Evolutionary conservation across 331 rosid species (phyloP).

Genomic region (Malus hybrid): DNA sequence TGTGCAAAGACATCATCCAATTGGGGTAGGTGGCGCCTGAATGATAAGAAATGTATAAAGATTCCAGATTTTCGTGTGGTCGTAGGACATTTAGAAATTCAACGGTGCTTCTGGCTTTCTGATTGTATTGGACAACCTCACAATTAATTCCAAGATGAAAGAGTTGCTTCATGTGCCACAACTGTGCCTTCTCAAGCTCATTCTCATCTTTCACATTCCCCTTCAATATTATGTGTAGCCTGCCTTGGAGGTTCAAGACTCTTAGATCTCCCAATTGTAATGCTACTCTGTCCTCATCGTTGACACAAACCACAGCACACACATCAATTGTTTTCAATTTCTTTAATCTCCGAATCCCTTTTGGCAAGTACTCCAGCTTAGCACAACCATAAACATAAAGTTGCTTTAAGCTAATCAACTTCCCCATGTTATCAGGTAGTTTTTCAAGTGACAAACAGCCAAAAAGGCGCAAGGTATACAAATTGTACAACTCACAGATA

Average conservation of each 20-base stretch:
- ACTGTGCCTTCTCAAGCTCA: not conserved
- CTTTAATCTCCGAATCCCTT: not conserved
- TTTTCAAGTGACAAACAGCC: accelerated
- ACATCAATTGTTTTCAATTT: not conserved
- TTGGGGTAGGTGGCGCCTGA: not conserved
- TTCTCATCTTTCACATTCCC: not conserved
- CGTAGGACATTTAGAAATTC: not conserved
- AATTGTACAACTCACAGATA: not conserved
- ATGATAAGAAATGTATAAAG: not conserved
- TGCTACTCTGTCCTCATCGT: not conserved
- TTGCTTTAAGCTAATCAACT: not conserved
- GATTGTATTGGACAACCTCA: accelerated
- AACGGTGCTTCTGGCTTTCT: no score
- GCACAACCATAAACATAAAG: accelerated
- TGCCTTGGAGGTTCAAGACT: not conserved
- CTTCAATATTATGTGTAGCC: not conserved
- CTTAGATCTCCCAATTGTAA: not conserved
- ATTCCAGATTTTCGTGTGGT: not conserved
- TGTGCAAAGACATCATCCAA: not conserved
- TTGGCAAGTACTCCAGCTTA: not conserved
- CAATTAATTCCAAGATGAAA: not conserved
- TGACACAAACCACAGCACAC: not conserved
- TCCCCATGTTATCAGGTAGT: not conserved
- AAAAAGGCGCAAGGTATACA: not conserved
- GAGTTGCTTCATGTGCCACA: not conserved